These are phyloP conservation scores for Epicoccum sorghinum DNA, from an alignment of 2,329 filamentous ascomycete species.

Conservation along the genomic window DNA sequence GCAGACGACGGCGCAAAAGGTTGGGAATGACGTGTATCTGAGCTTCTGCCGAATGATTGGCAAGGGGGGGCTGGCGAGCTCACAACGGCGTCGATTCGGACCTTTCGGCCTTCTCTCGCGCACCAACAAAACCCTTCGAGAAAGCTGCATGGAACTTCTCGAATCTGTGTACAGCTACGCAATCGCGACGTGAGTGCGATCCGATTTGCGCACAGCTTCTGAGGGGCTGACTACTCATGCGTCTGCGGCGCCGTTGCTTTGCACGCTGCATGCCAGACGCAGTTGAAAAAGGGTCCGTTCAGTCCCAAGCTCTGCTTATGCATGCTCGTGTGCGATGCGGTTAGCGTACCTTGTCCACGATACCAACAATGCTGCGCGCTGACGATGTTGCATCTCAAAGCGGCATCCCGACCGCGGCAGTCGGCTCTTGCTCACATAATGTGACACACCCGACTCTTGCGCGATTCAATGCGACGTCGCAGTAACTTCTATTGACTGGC, in stretches of 20 bases:
- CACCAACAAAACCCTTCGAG: constrained; percentile 9
- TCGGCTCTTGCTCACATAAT: constrained; percentile 28
- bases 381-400: constrained; percentile 29
- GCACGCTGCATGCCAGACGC: constrained; percentile 1
- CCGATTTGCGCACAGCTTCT: neutral
- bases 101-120: constrained; percentile 13
- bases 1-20: neutral
- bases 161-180: constrained; percentile 1
- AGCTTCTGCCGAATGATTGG: neutral
- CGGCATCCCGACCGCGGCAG: constrained; percentile 32
- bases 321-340: constrained; percentile 11
- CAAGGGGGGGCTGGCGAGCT: constrained; percentile 1
- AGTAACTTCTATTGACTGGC: constrained; percentile 8
- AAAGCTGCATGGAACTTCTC: constrained; percentile 11
- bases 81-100: constrained; percentile 13
- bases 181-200: neutral
- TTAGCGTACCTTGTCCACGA: constrained; percentile 13
- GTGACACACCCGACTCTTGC: constrained; percentile 31
- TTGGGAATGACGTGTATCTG: constrained; percentile 14
- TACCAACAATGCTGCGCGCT: constrained; percentile 19
- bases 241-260: neutral
- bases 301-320: constrained; percentile 12
- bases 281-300: constrained; percentile 5
- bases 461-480: constrained; percentile 8
- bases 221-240: neutral